Evolutionary conservation across 2,329 filamentous ascomycete species (phyloP).

Genomic region (Colletotrichum agaves): DNA sequence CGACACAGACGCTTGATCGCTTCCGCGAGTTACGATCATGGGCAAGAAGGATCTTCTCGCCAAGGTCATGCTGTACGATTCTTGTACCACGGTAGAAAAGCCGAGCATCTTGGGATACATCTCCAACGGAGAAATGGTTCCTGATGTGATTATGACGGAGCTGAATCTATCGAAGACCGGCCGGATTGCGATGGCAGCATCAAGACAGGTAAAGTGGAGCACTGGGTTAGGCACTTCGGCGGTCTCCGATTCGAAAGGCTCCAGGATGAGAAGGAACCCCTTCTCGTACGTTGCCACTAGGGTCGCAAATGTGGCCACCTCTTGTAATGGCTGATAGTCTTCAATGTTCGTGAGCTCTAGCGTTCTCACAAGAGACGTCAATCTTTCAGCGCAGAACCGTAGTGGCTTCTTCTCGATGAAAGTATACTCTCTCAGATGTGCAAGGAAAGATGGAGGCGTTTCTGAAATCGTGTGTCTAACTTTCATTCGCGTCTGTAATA

Average conservation of each 20-base stretch:
- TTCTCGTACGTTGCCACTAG: slow-evolving; percentile 97
- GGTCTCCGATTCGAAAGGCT: slow-evolving; percentile 95
- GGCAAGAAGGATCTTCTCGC: slow-evolving; percentile 94
- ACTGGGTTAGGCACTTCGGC: slow-evolving; percentile 96
- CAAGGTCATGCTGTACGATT: slow-evolving; percentile 97
- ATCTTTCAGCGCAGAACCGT: slow-evolving; percentile 91
- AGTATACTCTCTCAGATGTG: slow-evolving; percentile 92
- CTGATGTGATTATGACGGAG: slow-evolving; percentile 98
- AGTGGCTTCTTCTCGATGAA: slow-evolving; percentile 98
- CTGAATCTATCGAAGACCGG: slow-evolving; percentile 97
- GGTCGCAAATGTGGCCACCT: slow-evolving; percentile 97
- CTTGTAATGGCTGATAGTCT: slow-evolving; percentile 95
- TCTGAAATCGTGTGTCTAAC: slow-evolving; percentile 97
- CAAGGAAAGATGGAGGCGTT: slow-evolving; percentile 91
- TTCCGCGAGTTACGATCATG: slow-evolving; percentile 96
- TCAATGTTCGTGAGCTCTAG: slow-evolving; percentile 97
- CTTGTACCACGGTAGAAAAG: slow-evolving; percentile 91
- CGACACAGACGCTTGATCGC: slow-evolving; percentile 91
- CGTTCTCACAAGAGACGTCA: slow-evolving; percentile 94
- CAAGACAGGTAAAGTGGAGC: slow-evolving; percentile 96
- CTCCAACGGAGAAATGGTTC: slow-evolving; percentile 94
- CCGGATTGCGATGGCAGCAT: slow-evolving; percentile 97
- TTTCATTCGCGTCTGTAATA: slow-evolving; percentile 87
- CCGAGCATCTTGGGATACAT: slow-evolving; percentile 99
- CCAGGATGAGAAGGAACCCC: slow-evolving; percentile 94